Evolutionary conservation across 2,329 filamentous ascomycete genomes (phyloP).

Genomic region (Monosporascus ibericus): DNA sequence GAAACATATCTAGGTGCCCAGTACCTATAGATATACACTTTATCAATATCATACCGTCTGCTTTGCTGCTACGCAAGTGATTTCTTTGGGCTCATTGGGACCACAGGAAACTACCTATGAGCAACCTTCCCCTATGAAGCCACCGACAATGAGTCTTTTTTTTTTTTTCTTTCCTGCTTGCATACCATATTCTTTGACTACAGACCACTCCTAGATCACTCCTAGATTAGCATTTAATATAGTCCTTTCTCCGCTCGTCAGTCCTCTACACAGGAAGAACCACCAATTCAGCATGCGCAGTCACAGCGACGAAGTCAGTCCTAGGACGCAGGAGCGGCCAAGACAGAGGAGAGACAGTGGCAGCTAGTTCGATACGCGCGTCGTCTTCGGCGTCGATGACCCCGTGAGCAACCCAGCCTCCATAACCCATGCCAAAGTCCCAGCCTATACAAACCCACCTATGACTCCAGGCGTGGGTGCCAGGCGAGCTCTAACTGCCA

Average conservation of each 20-base stretch:
- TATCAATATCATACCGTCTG: too few relatives aligned
- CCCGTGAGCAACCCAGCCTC: conserved; percentile 17
- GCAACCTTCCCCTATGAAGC: not conserved
- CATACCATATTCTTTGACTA: conserved; percentile 2
- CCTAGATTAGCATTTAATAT: conserved; percentile 1
- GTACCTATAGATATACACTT: too few relatives aligned
- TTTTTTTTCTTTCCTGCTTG: not conserved
- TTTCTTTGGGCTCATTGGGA: too few relatives aligned
- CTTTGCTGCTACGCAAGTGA: too few relatives aligned
- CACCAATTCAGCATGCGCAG: conserved; percentile 9
- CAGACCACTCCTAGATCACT: conserved; percentile 1
- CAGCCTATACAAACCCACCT: not conserved
- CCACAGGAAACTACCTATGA: not conserved
- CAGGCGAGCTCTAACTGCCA: conserved; percentile 2
- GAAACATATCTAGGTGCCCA: too few relatives aligned
- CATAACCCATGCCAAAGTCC: conserved; percentile 8
- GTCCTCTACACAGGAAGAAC: conserved; percentile 3
- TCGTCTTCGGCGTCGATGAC: conserved; percentile 23
- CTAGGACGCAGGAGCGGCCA: conserved; percentile 12
- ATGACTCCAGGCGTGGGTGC: conserved; percentile 1
- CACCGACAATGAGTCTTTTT: conserved; percentile 10
- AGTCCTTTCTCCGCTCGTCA: not conserved
- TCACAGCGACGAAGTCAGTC: conserved; percentile 10
- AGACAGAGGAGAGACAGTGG: conserved; percentile 8
- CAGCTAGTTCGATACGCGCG: conserved; percentile 17